Evolutionary conservation across 768 basidiomycete species (phyloP), one percentile per base, ranked within the genome.

Genomic region (Phallus indusiatus): DNA sequence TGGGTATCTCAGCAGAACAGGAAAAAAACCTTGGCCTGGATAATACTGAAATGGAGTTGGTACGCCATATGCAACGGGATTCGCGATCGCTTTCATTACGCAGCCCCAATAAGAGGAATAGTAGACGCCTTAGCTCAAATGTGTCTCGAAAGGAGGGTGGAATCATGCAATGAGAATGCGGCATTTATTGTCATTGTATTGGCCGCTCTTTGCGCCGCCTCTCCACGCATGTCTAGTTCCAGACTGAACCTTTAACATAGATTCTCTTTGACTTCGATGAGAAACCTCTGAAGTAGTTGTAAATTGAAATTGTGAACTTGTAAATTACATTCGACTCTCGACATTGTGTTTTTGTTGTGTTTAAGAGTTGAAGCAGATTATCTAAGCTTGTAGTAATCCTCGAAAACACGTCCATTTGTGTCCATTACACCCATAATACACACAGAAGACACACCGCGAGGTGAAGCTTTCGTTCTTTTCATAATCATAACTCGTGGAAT

Each of bases 1-100:
- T 99, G 50, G 83, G 81, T 17, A 92, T 98, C 61, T 52, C 57
- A 11, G 22, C 34, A 20, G 37, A 36, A 20, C 57, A 59, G 33
- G 57, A 37, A 36, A 48, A 47, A 35, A 48, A 59, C n/a, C 35
- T 51, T 51, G 57, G 57, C 3, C 17, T 59, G 11, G 48, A 58
- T 18, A 28, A 51, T 5, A 28, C 17, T 16, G 55, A 56, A 14
- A 42, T 11, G 42, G 42, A 42, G 9, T 14, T 42, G n/a, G 14
- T n/a, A n/a, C 42, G 42, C n/a, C 42, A 42, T 42, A 14, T 42
- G 42, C 42, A 42, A 42, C 42, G 42, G 42, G 14, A 42, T 42
- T 14, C 42, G 12, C 42, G 42, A 11, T 42, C 42, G 42, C 12
- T n/a, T 5, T 42, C 42, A n/a, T 42, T 42, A 14, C n/a, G 12